Percentiles rank a stretch among this genome's conserved stretches.
Evolutionary conservation across 768 basidiomycete genomes (phyloP).

Genomic region (Neoboletus subvelutipes): DNA sequence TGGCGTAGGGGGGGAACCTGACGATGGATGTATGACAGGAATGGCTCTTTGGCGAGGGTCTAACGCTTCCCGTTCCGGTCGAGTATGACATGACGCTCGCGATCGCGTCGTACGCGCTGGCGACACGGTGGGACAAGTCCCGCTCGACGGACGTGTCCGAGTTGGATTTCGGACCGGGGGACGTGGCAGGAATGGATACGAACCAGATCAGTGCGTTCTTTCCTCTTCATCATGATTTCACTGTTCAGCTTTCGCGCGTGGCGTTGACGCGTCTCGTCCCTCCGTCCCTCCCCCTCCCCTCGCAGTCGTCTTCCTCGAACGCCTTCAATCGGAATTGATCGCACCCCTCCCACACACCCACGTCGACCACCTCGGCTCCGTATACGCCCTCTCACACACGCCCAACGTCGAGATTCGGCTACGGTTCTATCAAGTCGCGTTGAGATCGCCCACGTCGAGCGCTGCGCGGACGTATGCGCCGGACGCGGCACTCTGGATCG

Average conservation of each 20-base stretch:
- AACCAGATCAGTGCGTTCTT: slow-evolving; percentile 67
- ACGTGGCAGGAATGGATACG: slow-evolving; percentile 64
- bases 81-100: slow-evolving; percentile 76
- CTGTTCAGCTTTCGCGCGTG: too few species aligned
- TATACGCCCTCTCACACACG: slow-evolving; percentile 48
- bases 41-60: slow-evolving; percentile 83
- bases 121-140: slow-evolving; percentile 69
- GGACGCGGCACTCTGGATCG: slow-evolving; percentile 66
- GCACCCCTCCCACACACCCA: slow-evolving; percentile 58
- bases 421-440: slow-evolving; percentile 73
- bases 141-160: slow-evolving; percentile 47
- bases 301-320: slow-evolving; percentile 82
- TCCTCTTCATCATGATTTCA: too few species aligned
- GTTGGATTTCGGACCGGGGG: slow-evolving; percentile 55
- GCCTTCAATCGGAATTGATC: slow-evolving; percentile 53
- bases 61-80: slow-evolving; percentile 68
- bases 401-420: slow-evolving; percentile 75
- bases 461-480: slow-evolving; percentile 51
- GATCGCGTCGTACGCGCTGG: slow-evolving; percentile 66
- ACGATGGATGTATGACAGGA: slow-evolving; percentile 38
- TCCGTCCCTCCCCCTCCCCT: not conserved
- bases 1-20: not conserved
- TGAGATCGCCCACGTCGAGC: slow-evolving; percentile 47
- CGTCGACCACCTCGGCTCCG: slow-evolving; percentile 54
- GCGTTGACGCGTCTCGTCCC: not conserved